phyloP scores from a whole-genome alignment of 2,329 filamentous ascomycete species.

The Diplodia corticola region DNA sequence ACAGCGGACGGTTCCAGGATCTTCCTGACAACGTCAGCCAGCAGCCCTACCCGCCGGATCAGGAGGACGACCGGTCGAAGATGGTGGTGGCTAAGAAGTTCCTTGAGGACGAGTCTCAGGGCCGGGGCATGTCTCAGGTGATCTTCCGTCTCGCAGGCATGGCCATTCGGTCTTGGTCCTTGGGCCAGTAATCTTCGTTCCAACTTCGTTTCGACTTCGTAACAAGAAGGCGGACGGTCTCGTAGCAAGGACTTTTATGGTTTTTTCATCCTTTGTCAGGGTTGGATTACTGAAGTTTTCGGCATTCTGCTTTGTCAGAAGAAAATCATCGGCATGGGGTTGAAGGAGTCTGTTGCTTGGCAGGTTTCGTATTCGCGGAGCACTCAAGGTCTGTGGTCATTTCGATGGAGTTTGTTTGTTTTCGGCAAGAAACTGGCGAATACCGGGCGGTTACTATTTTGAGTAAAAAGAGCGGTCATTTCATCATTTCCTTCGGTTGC shows the following conservation, averaged over 20 bases:
- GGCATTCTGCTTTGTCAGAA: constrained; percentile 21
- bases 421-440: constrained; percentile 12
- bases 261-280: constrained; percentile 17
- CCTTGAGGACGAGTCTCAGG: constrained; percentile 48
- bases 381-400: constrained; percentile 16
- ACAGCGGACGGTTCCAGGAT: constrained; percentile 60
- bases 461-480: constrained; percentile 20
- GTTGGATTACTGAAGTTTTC: constrained; percentile 18
- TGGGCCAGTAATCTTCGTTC: constrained; percentile 15
- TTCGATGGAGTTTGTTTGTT: constrained; percentile 12
- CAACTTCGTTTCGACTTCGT: constrained; percentile 4
- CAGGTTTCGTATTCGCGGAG: constrained; percentile 5
- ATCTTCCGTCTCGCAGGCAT: constrained; percentile 52
- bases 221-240: background rate
- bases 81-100: constrained; percentile 51
- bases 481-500: background rate
- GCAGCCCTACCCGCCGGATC: constrained; percentile 32
- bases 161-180: constrained; percentile 47
- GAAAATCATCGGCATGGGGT: constrained; percentile 22
- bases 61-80: constrained; percentile 44
- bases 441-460: constrained; percentile 11
- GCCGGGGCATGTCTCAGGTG: constrained; percentile 47
- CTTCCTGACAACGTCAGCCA: constrained; percentile 44
- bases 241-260: background rate
- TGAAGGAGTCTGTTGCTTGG: constrained; percentile 16